Conservation (phyloP, 1,284 basidiomycete genomes). For the Paramarasmius palmivorus region DNA sequence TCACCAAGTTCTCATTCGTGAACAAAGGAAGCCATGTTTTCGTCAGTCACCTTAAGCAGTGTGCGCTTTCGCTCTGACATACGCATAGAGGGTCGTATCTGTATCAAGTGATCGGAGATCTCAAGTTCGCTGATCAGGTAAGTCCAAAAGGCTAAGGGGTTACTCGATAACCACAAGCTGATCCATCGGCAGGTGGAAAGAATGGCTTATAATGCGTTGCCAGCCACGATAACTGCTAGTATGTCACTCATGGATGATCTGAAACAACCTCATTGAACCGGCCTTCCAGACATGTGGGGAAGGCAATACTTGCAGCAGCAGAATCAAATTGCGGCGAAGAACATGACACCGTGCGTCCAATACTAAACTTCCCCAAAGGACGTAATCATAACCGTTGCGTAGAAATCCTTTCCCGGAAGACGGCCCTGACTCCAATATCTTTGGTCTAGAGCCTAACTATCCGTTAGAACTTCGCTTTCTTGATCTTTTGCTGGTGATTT, state of each 20-base stretch:
- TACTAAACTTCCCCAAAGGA: background rate
- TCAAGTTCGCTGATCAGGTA: slow-evolving; percentile 56
- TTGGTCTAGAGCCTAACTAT: slow-evolving; percentile 49
- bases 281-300: slow-evolving; percentile 54
- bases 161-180: background rate
- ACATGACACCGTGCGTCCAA: slow-evolving; percentile 51
- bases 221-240: slow-evolving; percentile 54
- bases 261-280: background rate
- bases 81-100: slow-evolving; percentile 48
- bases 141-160: slow-evolving; percentile 14
- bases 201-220: slow-evolving; percentile 59
- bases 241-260: slow-evolving; percentile 1
- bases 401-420: slow-evolving; percentile 58
- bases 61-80: background rate
- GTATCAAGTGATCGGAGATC: slow-evolving; percentile 57
- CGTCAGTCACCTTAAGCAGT: slow-evolving; percentile 33
- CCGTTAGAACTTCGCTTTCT: slow-evolving; percentile 30
- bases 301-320: slow-evolving; percentile 61
- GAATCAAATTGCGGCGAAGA: slow-evolving; percentile 58
- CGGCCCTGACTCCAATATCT: slow-evolving; percentile 57
- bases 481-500: background rate
- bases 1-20: background rate
- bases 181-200: slow-evolving; percentile 44
- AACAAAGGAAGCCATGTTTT: slow-evolving; percentile 59
- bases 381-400: background rate